phyloP scores from a whole-genome alignment of 805 yeast genomes.

The Zygosaccharomyces siamensis region DNA sequence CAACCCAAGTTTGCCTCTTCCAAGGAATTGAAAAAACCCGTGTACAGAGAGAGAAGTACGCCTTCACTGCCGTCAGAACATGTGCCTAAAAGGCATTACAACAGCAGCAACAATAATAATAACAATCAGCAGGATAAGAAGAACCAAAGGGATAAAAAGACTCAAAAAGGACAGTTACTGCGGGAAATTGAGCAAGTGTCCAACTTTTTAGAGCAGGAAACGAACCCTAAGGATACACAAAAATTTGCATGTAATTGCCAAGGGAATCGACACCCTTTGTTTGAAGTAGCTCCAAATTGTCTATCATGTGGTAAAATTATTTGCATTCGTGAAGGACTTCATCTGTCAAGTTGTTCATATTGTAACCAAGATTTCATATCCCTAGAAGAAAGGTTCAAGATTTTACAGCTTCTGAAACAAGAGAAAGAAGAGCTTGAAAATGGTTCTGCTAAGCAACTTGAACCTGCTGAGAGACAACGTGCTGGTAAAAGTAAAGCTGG shows the following conservation, averaged over 20 bases:
- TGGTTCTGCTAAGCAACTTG: slow-evolving; percentile 18
- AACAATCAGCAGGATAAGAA: slow-evolving; percentile 5
- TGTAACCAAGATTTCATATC: slow-evolving; percentile 70
- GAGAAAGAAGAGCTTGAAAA: slow-evolving; percentile 47
- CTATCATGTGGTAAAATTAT: slow-evolving; percentile 90
- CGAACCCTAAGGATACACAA: slow-evolving; percentile 16
- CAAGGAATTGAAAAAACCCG: not conserved
- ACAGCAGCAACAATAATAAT: not conserved
- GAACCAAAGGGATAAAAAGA: slow-evolving; percentile 13
- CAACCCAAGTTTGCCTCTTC: not conserved
- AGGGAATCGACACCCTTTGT: slow-evolving; percentile 83
- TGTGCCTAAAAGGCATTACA: not conserved
- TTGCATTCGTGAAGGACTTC: slow-evolving; percentile 75
- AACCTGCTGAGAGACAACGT: slow-evolving; percentile 16
- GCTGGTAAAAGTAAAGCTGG: slow-evolving; percentile 32
- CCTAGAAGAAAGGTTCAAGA: slow-evolving; percentile 54
- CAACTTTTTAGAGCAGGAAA: slow-evolving; percentile 44
- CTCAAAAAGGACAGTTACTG: slow-evolving; percentile 48
- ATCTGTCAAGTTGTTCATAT: slow-evolving; percentile 75
- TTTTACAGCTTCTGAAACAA: slow-evolving; percentile 46
- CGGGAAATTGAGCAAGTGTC: slow-evolving; percentile 64
- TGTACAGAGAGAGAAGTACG: slow-evolving; percentile 1
- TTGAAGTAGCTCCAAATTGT: slow-evolving; percentile 90
- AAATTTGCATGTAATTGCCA: slow-evolving; percentile 64
- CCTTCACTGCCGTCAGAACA: not conserved